Conservation (phyloP, 2,329 filamentous ascomycete species). For the Stagonosporopsis rhizophila region DNA sequence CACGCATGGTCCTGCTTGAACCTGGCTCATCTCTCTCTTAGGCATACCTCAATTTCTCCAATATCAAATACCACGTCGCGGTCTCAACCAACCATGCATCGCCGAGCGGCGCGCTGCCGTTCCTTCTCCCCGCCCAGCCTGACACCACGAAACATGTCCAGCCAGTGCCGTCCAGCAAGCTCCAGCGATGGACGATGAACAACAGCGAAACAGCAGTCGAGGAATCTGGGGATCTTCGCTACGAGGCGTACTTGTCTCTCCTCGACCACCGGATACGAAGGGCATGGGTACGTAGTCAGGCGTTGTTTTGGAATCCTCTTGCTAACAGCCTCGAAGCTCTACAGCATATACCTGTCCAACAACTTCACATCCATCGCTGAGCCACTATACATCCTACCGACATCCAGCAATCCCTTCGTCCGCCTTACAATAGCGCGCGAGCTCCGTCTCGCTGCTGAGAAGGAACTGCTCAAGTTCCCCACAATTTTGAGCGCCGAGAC, state of each 20-base stretch:
- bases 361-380: slow-evolving; percentile 73
- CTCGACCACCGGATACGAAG: slow-evolving; percentile 79
- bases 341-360: slow-evolving; percentile 78
- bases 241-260: slow-evolving; percentile 80
- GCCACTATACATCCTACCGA: slow-evolving; percentile 72
- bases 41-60: slow-evolving; percentile 82
- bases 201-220: slow-evolving; percentile 37
- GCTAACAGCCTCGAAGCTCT: slow-evolving; percentile 60
- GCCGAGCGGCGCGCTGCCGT: slow-evolving; percentile 85
- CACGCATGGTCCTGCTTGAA: neutral
- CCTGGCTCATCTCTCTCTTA: slow-evolving; percentile 49
- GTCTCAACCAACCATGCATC: slow-evolving; percentile 93
- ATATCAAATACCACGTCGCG: slow-evolving; percentile 69
- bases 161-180: slow-evolving; percentile 66
- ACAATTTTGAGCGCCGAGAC: slow-evolving; percentile 64
- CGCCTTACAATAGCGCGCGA: slow-evolving; percentile 68
- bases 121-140: slow-evolving; percentile 68
- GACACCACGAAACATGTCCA: slow-evolving; percentile 47
- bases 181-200: slow-evolving; percentile 72
- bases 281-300: slow-evolving; percentile 71
- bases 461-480: slow-evolving; percentile 72
- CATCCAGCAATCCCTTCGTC: slow-evolving; percentile 68
- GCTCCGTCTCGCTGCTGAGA: slow-evolving; percentile 74
- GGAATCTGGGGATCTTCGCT: slow-evolving; percentile 62
- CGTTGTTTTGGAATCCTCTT: neutral